phyloP scores from a whole-genome alignment of 495 filamentous ascomycete genomes.

The Penicillium salamii region DNA sequence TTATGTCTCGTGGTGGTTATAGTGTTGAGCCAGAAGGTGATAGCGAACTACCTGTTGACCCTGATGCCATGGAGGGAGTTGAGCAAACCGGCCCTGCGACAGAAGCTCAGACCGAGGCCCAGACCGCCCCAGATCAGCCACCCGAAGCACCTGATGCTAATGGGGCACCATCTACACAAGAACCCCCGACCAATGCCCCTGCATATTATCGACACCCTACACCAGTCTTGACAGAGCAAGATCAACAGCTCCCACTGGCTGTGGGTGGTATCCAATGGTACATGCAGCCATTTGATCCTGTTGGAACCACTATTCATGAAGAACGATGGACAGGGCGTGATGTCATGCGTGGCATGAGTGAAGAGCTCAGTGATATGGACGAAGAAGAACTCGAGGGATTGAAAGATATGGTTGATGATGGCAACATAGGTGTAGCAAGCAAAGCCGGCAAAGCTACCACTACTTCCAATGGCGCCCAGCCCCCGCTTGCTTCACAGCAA shows the following conservation, averaged over 20 bases:
- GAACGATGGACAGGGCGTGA: slow-evolving; percentile 77
- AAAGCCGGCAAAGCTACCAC: slow-evolving; percentile 8
- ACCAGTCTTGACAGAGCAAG: slow-evolving; percentile 33
- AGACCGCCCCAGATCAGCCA: background rate
- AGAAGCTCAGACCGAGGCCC: slow-evolving; percentile 1
- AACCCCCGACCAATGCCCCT: slow-evolving; percentile 8
- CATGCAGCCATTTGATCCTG: slow-evolving; percentile 73
- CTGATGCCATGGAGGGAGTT: slow-evolving; percentile 19
- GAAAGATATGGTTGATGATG: slow-evolving; percentile 56
- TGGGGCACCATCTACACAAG: slow-evolving; percentile 13
- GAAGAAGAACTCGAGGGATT: slow-evolving; percentile 66
- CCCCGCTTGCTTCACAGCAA: slow-evolving; percentile 12
- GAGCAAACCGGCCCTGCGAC: slow-evolving; percentile 7
- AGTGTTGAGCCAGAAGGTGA: slow-evolving; percentile 26
- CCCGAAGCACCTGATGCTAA: slow-evolving; percentile 9
- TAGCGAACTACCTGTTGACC: slow-evolving; percentile 14
- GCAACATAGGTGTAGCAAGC: no score
- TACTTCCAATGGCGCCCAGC: background rate
- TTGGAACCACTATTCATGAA: slow-evolving; percentile 72
- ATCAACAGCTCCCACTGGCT: slow-evolving; percentile 55
- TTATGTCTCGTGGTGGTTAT: slow-evolving; percentile 45
- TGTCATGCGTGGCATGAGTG: slow-evolving; percentile 73
- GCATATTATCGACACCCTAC: slow-evolving; percentile 24
- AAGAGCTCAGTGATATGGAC: slow-evolving; percentile 84
- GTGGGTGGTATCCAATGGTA: slow-evolving; percentile 87